Conservation (phyloP, 805 yeast species). For the Candida boidinii region DNA sequence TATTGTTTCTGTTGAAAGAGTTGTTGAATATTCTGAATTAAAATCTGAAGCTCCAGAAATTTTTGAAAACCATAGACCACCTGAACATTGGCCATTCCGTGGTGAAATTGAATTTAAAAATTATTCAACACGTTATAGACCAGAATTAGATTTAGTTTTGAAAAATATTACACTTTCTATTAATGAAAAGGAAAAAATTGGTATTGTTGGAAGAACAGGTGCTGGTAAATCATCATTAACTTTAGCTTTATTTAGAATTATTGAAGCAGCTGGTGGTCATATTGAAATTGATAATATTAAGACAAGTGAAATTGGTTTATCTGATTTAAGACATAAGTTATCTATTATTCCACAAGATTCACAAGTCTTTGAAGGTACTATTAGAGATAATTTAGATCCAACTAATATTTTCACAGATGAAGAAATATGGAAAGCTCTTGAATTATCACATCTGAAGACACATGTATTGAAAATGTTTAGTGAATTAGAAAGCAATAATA, state of each 20-base stretch:
- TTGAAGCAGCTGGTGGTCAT: constrained; percentile 58
- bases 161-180: constrained; percentile 57
- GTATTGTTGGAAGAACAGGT: constrained; percentile 96
- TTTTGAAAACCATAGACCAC: constrained; percentile 47
- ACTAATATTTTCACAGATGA: constrained; percentile 57
- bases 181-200: constrained; percentile 74
- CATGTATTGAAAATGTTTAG: constrained; percentile 50
- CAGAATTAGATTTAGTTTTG: constrained; percentile 71
- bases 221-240: constrained; percentile 91
- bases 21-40: constrained; percentile 42
- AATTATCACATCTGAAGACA: constrained; percentile 65
- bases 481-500: constrained; percentile 27
- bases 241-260: constrained; percentile 74
- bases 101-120: constrained; percentile 63
- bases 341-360: constrained; percentile 94
- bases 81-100: constrained; percentile 59
- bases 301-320: constrained; percentile 61
- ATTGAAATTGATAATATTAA: constrained; percentile 66
- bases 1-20: constrained; percentile 75
- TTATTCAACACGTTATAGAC: constrained; percentile 80
- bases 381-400: constrained; percentile 85
- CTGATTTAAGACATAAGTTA: constrained; percentile 66
- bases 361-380: constrained; percentile 81
- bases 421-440: constrained; percentile 76
- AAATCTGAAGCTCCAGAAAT: constrained; percentile 71